These are phyloP conservation scores for Corynespora cassiicola DNA, from an alignment of 2,329 filamentous ascomycete genomes.

Conservation along the genomic window DNA sequence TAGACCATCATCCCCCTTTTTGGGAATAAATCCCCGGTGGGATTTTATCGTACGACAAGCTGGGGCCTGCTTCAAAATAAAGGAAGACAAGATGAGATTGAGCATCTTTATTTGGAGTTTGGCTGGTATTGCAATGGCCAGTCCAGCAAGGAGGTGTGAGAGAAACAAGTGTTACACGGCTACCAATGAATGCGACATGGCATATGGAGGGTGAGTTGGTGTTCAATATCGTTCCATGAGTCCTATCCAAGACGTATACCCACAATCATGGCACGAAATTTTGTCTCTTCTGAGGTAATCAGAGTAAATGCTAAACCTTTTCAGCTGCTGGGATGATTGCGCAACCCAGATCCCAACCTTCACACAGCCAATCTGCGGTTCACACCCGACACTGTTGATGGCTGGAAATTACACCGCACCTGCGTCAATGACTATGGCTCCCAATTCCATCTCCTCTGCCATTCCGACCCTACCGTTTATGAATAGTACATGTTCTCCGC, in stretches of 20 bases:
- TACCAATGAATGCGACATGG: constrained; percentile 24
- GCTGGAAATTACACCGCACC: neutral
- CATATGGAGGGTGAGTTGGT: constrained; percentile 27
- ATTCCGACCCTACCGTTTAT: neutral
- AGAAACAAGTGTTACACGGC: constrained; percentile 20
- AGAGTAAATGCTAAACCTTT: neutral
- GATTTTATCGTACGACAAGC: neutral
- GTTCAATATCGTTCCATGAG: neutral
- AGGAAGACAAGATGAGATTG: no score
- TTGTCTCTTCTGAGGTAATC: no score
- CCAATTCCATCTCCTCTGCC: constrained; percentile 2
- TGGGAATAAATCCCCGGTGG: neutral
- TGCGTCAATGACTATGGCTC: neutral
- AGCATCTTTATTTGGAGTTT: constrained; percentile 9
- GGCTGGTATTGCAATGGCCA: constrained; percentile 9
- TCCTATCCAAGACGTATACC: no score
- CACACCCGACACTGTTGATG: neutral
- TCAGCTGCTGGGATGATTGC: constrained; percentile 13
- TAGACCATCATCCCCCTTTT: neutral
- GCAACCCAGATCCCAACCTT: constrained; percentile 10
- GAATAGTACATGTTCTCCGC: neutral
- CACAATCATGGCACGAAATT: no score
- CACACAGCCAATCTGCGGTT: constrained; percentile 9
- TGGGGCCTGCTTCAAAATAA: constrained; percentile 9
- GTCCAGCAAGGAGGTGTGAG: constrained; percentile 24